Evolutionary conservation across 2,329 filamentous ascomycete species (phyloP).

Genomic region (Tetracladium maxilliforme): DNA sequence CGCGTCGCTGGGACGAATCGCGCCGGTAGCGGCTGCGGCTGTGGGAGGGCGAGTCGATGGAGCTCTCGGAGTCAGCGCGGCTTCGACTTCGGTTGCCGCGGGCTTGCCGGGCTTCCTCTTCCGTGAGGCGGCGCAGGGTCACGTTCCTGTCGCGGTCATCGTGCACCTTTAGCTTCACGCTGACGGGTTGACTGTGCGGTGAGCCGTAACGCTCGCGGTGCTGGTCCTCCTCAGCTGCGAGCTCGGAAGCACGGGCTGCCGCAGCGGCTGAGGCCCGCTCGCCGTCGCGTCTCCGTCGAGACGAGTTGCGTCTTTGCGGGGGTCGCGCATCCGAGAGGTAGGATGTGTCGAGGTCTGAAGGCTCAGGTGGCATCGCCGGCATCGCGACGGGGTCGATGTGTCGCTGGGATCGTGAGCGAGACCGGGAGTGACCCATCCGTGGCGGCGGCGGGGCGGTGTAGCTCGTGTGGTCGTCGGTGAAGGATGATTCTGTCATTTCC

Average conservation of each 20-base stretch:
- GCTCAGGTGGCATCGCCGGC: conserved; percentile 43
- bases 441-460: no score
- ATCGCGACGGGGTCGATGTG: no score
- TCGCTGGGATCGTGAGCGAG: no score
- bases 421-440: no score
- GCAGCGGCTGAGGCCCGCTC: conserved; percentile 29
- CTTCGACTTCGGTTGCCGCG: conserved; percentile 21
- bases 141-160: conserved; percentile 46
- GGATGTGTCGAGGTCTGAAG: conserved; percentile 32
- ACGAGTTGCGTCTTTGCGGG: conserved; percentile 26
- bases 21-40: conserved; percentile 34
- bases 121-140: conserved; percentile 44
- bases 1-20: conserved; percentile 29
- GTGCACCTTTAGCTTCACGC: conserved; percentile 44
- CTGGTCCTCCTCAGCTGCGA: conserved; percentile 32
- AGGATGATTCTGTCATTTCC: no score
- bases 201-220: conserved; percentile 22
- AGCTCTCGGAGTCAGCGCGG: conserved; percentile 37
- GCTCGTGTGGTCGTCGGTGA: no score
- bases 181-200: conserved; percentile 30
- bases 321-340: conserved; percentile 24
- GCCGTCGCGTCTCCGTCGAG: conserved; percentile 27
- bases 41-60: conserved; percentile 35
- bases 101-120: conserved; percentile 32
- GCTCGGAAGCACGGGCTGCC: conserved; percentile 27